Evolutionary conservation across 2,329 filamentous ascomycete species (phyloP).

Genomic region (Chaetomiaceae sp.): DNA sequence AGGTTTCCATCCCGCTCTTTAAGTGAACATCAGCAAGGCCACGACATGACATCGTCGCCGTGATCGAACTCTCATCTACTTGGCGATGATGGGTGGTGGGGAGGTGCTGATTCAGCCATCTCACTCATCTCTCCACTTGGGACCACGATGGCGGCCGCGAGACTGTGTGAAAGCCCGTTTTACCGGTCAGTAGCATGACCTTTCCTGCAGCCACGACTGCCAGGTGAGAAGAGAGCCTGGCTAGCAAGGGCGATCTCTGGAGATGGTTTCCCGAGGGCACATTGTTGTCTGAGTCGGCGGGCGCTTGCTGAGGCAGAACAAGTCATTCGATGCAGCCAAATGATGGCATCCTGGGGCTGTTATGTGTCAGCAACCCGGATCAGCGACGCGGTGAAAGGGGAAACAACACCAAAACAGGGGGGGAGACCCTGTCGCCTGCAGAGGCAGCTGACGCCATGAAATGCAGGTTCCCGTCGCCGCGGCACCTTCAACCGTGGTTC

Average conservation of each 20-base stretch:
- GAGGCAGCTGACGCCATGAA: no score
- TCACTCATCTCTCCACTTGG: conserved; percentile 12
- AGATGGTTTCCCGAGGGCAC: background rate
- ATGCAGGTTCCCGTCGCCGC: no score
- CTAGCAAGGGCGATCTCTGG: background rate
- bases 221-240: background rate
- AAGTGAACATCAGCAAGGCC: background rate
- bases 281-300: conserved; percentile 2
- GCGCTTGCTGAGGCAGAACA: conserved; percentile 5
- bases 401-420: no score
- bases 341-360: conserved; percentile 3
- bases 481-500: no score
- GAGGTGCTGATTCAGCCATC: conserved; percentile 23
- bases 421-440: no score
- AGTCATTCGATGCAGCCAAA: conserved; percentile 4
- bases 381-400: background rate
- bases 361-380: conserved; percentile 14
- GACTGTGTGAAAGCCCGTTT: no score
- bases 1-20: background rate
- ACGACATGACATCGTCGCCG: background rate
- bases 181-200: background rate
- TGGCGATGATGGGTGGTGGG: conserved; percentile 7
- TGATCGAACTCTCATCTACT: background rate
- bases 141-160: background rate
- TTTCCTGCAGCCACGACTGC: conserved; percentile 4